Evolutionary conservation across 2,329 filamentous ascomycete species (phyloP), one percentile per base, ranked within the genome.

Genomic region (Aschersonia sp.): DNA sequence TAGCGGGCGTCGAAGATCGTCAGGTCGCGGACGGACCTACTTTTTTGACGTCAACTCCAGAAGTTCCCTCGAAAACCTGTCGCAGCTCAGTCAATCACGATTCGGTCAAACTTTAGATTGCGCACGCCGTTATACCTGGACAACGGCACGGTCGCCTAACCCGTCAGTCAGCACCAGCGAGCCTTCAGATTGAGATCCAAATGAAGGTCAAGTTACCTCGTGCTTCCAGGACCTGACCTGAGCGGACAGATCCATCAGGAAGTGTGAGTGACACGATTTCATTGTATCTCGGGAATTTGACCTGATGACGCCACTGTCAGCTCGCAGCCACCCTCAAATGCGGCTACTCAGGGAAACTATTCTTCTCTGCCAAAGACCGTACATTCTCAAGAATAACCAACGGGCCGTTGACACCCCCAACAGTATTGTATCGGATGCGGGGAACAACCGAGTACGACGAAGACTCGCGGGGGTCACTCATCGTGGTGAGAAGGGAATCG

Each of bases 21-120:
- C 2, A 7, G 6, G 8, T 5, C 9, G 31, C 30, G n/a, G 8
- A 29, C n/a, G 29, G 4, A 47, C 67, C 53, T 71, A 87, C 88
- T 85, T 97, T 98, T 78, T 97, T 96, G 56, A 98, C 92, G 78
- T 98, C 92, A 65, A 98, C 92, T 63, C 92, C 92, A 44, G 89
- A 72, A 54, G 92, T 98, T 58, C 92, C 92, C 71, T 98, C 92
- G 65, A 98, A 98, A 58, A 97, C 89, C 85, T 94, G 70, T 8
- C 47, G 48, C 37, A 42, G 8, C 35, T n/a, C 40, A 7, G 40
- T 42, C n/a, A 42, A 42, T 12, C 35, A 39, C 12, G 35, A 39
- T 39, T 12, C 12, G 9, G 35, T 39, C 8, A 39, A 2, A 39
- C 46, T 45, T 6, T 42, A 32, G 2, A 29, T 10, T 5, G 46